Evolutionary conservation across 2,329 filamentous ascomycete species (phyloP).

Genomic region (Trichophyton schoenleinii): DNA sequence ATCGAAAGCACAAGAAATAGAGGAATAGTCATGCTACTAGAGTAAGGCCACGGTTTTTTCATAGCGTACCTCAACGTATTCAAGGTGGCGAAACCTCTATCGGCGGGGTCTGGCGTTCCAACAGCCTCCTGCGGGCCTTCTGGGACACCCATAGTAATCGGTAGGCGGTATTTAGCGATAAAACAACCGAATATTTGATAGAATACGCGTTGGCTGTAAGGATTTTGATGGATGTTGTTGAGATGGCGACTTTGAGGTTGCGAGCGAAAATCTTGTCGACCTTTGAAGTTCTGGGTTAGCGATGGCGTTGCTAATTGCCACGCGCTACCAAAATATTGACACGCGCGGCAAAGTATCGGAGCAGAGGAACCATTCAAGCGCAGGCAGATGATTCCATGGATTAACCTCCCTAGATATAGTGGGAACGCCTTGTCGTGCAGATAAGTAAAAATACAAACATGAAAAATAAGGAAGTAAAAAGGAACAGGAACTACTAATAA

Average conservation of each 20-base stretch:
- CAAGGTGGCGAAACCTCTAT: slow-evolving; percentile 73
- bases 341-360: slow-evolving; percentile 6
- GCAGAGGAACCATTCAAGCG: neutral
- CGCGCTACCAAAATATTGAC: slow-evolving; percentile 8
- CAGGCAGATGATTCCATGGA: neutral
- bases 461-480: too few species aligned
- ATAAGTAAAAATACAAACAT: neutral
- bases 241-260: slow-evolving; percentile 6
- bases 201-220: slow-evolving; percentile 12
- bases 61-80: slow-evolving; percentile 60
- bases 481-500: neutral
- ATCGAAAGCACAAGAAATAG: neutral
- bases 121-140: slow-evolving; percentile 42
- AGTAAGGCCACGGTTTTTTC: neutral
- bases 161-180: slow-evolving; percentile 1
- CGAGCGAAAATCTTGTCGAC: neutral
- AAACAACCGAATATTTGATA: slow-evolving; percentile 13
- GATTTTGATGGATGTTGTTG: slow-evolving; percentile 15
- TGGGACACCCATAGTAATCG: slow-evolving; percentile 40
- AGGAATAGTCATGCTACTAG: neutral
- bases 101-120: slow-evolving; percentile 46
- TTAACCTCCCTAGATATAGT: neutral
- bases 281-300: neutral
- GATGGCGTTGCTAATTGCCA: neutral
- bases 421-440: neutral